phyloP scores from a whole-genome alignment of 805 yeast genomes.

The Zygotorulaspora florentina region DNA sequence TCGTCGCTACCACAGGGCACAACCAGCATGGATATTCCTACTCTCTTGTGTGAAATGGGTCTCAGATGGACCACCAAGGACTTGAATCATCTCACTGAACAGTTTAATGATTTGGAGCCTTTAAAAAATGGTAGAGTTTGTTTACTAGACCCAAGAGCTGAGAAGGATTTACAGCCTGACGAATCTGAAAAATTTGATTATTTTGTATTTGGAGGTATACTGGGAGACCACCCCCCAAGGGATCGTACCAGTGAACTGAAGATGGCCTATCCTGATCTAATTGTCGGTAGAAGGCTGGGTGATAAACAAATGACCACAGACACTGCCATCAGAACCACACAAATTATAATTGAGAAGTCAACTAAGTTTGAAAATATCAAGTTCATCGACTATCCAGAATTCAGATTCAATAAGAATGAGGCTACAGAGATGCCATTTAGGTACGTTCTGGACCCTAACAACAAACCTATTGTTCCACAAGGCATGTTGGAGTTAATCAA shows the following conservation, averaged over 20 bases:
- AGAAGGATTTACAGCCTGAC: slow-evolving; percentile 62
- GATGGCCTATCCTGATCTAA: slow-evolving; percentile 58
- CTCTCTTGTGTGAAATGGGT: slow-evolving; percentile 52
- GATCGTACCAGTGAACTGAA: slow-evolving; percentile 91
- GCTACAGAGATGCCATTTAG: slow-evolving; percentile 98
- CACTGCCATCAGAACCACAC: slow-evolving; percentile 92
- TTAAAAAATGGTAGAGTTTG: slow-evolving; percentile 55
- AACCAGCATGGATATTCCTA: slow-evolving; percentile 60
- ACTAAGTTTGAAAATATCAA: slow-evolving; percentile 64
- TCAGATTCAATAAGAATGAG: slow-evolving; percentile 80
- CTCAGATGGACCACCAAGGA: slow-evolving; percentile 81
- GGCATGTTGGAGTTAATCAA: slow-evolving; percentile 89
- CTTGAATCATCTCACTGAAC: slow-evolving; percentile 43
- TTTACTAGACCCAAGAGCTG: slow-evolving; percentile 85
- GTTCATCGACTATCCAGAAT: slow-evolving; percentile 91
- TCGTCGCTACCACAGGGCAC: slow-evolving; percentile 71
- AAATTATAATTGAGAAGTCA: slow-evolving; percentile 61
- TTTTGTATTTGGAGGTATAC: slow-evolving; percentile 93
- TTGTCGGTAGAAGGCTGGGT: slow-evolving; percentile 84
- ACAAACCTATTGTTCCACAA: slow-evolving; percentile 79
- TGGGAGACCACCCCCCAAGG: slow-evolving; percentile 88
- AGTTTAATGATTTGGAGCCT: slow-evolving; percentile 44
- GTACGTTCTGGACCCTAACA: slow-evolving; percentile 60
- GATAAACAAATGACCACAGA: slow-evolving; percentile 94
- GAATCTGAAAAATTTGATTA: slow-evolving; percentile 70